A percentile compares a stretch with the other conserved stretches of the same genome.
Evolutionary conservation across 2,329 filamentous ascomycete species (phyloP).

Genomic region (Hypoxylon sp.): DNA sequence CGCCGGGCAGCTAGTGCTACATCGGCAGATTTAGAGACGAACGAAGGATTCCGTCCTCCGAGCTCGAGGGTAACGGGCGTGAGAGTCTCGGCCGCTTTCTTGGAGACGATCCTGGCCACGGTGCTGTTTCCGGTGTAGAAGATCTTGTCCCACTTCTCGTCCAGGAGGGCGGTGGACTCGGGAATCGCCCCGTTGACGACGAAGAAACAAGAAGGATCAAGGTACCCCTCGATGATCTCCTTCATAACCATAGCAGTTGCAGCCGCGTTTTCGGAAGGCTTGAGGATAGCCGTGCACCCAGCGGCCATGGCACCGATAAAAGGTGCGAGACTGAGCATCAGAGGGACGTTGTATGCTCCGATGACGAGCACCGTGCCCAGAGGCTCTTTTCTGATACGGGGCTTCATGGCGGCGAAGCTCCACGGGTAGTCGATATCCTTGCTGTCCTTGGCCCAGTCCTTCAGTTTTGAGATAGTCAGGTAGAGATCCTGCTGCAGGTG

Average conservation of each 20-base stretch:
- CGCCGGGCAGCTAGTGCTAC: constrained; percentile 81
- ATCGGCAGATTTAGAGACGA: constrained; percentile 85
- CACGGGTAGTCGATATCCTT: constrained; percentile 73
- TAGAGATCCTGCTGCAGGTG: constrained; percentile 85
- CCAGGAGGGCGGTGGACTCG: constrained; percentile 82
- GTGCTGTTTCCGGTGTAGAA: constrained; percentile 86
- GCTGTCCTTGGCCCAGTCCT: constrained; percentile 86
- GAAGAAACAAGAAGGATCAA: constrained; percentile 79
- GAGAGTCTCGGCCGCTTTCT: constrained; percentile 87
- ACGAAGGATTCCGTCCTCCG: constrained; percentile 89
- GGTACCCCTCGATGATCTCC: constrained; percentile 75
- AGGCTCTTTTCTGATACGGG: constrained; percentile 86
- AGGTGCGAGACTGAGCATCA: constrained; percentile 80
- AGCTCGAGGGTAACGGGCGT: constrained; percentile 91
- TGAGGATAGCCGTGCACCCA: constrained; percentile 88
- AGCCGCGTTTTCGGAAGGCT: constrained; percentile 86
- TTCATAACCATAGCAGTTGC: constrained; percentile 79
- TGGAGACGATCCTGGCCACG: constrained; percentile 86
- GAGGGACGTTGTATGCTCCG: constrained; percentile 92
- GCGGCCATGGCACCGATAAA: constrained; percentile 90
- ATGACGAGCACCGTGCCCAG: constrained; percentile 85
- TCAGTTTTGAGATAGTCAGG: constrained; percentile 78
- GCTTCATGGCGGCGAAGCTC: constrained; percentile 72
- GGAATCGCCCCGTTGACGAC: constrained; percentile 82
- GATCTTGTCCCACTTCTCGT: constrained; percentile 97